A percentile compares a stretch with the other conserved stretches of the same genome.
phyloP scores from a whole-genome alignment of 306 rosid species.

The Acacia crassicarpa region DNA sequence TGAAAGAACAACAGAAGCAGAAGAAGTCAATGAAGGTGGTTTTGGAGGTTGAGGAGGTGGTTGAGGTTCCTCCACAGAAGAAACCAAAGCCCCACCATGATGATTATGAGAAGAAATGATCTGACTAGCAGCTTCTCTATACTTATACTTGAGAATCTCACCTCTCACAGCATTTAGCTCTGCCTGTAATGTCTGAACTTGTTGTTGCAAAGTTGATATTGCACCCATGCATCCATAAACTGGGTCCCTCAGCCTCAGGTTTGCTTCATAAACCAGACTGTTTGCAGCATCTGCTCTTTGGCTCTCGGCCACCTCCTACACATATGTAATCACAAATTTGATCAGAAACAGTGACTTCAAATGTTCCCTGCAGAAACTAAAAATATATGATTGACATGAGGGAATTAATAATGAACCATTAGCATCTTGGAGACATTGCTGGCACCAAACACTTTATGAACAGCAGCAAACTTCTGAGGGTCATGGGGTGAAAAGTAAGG shows the following conservation, averaged over 20 bases:
- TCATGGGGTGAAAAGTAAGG: slow-evolving; percentile 95
- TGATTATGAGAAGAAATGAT: slow-evolving; percentile 51
- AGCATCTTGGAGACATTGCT: slow-evolving; percentile 96
- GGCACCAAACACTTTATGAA: slow-evolving; percentile 92
- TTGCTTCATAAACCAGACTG: slow-evolving; percentile 88
- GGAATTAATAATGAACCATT: slow-evolving; percentile 40
- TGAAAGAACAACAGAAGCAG: slow-evolving; percentile 45
- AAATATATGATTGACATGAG: background rate
- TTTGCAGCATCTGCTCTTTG: slow-evolving; percentile 89
- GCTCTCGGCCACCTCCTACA: slow-evolving; percentile 72
- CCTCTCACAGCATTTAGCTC: slow-evolving; percentile 57
- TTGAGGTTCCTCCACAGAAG: slow-evolving; percentile 41
- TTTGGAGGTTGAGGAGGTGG: slow-evolving; percentile 20
- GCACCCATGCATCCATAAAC: slow-evolving; percentile 94
- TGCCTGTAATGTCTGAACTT: slow-evolving; percentile 64
- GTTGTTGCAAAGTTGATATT: slow-evolving; percentile 78
- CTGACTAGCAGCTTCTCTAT: slow-evolving; percentile 56
- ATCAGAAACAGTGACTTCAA: background rate
- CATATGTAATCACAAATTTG: background rate
- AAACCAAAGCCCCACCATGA: slow-evolving; percentile 36
- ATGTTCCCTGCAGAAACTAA: background rate
- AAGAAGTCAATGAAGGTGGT: slow-evolving; percentile 27
- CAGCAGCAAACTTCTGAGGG: slow-evolving; percentile 86
- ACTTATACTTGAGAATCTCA: slow-evolving; percentile 62
- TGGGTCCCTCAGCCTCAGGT: slow-evolving; percentile 82